Base-by-base conservation (phyloP, 1,284 basidiomycete genomes). In the Macrocybe sp. region DNA sequence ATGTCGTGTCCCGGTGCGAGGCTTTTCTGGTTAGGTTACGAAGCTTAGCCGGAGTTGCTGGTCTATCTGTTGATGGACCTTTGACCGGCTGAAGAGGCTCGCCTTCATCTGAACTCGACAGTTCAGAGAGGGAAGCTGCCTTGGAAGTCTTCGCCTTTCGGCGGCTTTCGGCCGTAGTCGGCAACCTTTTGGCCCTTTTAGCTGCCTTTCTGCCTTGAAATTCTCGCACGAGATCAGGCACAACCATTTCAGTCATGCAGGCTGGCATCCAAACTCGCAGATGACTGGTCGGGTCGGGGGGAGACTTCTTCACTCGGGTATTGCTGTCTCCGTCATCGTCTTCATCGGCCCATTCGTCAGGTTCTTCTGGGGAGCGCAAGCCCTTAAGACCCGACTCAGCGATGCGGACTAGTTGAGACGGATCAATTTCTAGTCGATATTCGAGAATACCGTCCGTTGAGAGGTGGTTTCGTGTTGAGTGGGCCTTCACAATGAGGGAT, bases 231-330 rank as follows among this genome's bases (percentile, higher is more conserved):
- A 90, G 61, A 5, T 67, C 65, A 4, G 85, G 83, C 47, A 81
- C 80, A 4, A 80, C 88, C 43, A 81, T 64, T 11, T 70, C 66
- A 6, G 92, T 75, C 72, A 93, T 84, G 50, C 76, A 81, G 10
- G 84, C 86, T 0, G 89, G 85, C 69, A 89, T 73, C 86, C 86
- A 89, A 32, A 92, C 58, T 29, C 85, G 70, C 54, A 88, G 56
- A 54, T 75, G 71, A 46, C 68, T 69, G 29, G 68, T 50, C 4
- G 86, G 74, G 54, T 75, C 71, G 3, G 74, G 65, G 5, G 74
- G 72, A 9, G 62, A 56, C 51, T 70, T 75, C 59, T 71, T 72
- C 9, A 53, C 55, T 32, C 59, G 56, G 42, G 61, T 66, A 38
- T 55, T 59, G 36, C 53, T 58, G 7, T 60, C 68, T 4, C 64